Percentiles rank a stretch among this genome's conserved stretches.
Evolutionary conservation across 331 rosid species (phyloP).

Genomic region (Arachis monticola): DNA sequence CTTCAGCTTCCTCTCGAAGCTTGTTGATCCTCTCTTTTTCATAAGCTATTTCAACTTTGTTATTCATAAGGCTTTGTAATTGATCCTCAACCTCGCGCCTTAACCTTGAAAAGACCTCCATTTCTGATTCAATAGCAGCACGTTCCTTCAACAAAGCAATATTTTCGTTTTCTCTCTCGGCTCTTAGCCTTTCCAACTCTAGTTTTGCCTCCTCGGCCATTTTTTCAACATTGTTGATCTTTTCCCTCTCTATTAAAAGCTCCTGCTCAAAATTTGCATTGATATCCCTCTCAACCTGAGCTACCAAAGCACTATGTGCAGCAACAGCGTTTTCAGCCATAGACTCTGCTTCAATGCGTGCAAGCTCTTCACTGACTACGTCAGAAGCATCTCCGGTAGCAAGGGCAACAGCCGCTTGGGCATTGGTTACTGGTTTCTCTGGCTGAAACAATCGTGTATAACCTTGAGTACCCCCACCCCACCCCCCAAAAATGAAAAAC

Average conservation of each 20-base stretch:
- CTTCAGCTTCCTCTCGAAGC: slow-evolving; percentile 85
- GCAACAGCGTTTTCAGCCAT: slow-evolving; percentile 95
- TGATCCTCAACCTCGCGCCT: slow-evolving; percentile 90
- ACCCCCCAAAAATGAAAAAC: background rate
- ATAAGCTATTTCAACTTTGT: slow-evolving; percentile 74
- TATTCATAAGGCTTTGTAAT: slow-evolving; percentile 71
- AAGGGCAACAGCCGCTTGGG: slow-evolving; percentile 97
- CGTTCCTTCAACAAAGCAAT: slow-evolving; percentile 74
- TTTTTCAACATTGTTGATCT: slow-evolving; percentile 77
- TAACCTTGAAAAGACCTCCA: slow-evolving; percentile 80
- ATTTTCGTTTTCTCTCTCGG: slow-evolving; percentile 71
- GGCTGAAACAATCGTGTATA: slow-evolving; percentile 95
- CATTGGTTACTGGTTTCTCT: slow-evolving; percentile 92
- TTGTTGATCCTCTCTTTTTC: slow-evolving; percentile 83
- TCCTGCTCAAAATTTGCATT: slow-evolving; percentile 82
- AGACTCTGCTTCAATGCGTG: slow-evolving; percentile 96
- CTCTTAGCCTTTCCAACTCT: slow-evolving; percentile 80
- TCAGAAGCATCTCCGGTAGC: slow-evolving; percentile 95
- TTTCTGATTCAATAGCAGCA: slow-evolving; percentile 82
- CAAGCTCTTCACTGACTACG: slow-evolving; percentile 87
- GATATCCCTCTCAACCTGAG: slow-evolving; percentile 91
- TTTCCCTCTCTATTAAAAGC: slow-evolving; percentile 83
- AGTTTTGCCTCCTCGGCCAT: slow-evolving; percentile 88
- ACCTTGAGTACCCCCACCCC: slow-evolving; percentile 56
- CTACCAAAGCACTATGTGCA: slow-evolving; percentile 90